Conservation (phyloP, 1,284 basidiomycete species). For the Microbotryomycetes sp. region DNA sequence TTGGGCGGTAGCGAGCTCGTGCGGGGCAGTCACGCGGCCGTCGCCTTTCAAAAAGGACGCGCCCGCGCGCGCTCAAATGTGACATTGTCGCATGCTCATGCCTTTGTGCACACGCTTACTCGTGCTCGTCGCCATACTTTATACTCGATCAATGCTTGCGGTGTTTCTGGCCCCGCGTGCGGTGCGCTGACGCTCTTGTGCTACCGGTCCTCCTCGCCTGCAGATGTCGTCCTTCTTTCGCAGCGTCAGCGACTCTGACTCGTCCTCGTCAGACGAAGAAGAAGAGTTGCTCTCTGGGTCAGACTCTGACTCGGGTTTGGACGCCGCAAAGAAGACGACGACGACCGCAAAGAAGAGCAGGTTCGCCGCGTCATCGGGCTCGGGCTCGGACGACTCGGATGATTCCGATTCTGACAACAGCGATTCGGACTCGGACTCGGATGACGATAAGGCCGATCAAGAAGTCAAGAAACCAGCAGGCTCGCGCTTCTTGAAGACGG, state of each 20-base stretch:
- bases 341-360: slow-evolving; percentile 47
- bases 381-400: slow-evolving; percentile 43
- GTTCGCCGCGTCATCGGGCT: slow-evolving; percentile 49
- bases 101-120: too few relatives aligned
- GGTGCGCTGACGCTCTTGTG: too few relatives aligned
- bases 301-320: slow-evolving; percentile 57
- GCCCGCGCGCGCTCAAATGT: too few relatives aligned
- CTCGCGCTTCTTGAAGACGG: slow-evolving; percentile 48
- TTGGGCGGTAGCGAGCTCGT: too few relatives aligned
- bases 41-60: too few relatives aligned
- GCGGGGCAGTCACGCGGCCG: too few relatives aligned
- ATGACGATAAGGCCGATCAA: slow-evolving; percentile 42
- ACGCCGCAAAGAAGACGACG: slow-evolving; percentile 46
- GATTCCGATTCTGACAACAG: slow-evolving; percentile 42
- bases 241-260: slow-evolving; percentile 70
- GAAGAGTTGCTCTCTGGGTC: slow-evolving; percentile 64
- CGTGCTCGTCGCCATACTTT: too few relatives aligned
- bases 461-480: slow-evolving; percentile 44
- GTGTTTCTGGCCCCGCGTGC: background rate
- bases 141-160: too few relatives aligned
- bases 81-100: too few relatives aligned
- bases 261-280: slow-evolving; percentile 65
- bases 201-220: too few relatives aligned
- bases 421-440: slow-evolving; percentile 48
- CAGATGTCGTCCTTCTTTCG: slow-evolving; percentile 81